These are phyloP conservation scores for Diutina scorzettiae DNA, from an alignment of 1,139 yeast genomes.

Conservation along the genomic window DNA sequence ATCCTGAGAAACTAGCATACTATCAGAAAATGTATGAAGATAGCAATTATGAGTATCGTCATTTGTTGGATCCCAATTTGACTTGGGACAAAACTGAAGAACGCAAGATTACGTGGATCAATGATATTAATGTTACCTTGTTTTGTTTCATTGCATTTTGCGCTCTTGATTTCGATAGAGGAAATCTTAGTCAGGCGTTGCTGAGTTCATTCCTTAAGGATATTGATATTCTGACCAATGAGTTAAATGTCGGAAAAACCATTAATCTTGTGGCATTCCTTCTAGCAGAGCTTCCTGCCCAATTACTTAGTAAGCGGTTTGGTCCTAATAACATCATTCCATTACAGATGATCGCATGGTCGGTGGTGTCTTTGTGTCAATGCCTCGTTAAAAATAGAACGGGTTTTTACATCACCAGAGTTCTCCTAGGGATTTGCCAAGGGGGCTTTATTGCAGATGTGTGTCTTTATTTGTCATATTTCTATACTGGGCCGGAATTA, in stretches of 20 bases:
- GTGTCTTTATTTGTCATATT: slow-evolving; percentile 2
- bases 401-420: slow-evolving; percentile 1
- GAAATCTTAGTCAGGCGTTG: slow-evolving; percentile 19
- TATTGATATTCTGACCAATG: slow-evolving; percentile 18
- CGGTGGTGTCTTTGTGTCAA: not conserved
- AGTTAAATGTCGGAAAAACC: slow-evolving; percentile 20
- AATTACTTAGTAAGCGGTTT: slow-evolving; percentile 19
- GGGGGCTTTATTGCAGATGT: slow-evolving; percentile 6
- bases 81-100: slow-evolving; percentile 26
- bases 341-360: slow-evolving; percentile 4
- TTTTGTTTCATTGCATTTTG: slow-evolving; percentile 21
- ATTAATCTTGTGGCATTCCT: slow-evolving; percentile 22
- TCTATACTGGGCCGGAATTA: slow-evolving; percentile 1
- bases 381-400: not conserved
- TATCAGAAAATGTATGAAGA: slow-evolving; percentile 20
- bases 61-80: slow-evolving; percentile 22
- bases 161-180: slow-evolving; percentile 22
- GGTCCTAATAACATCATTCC: slow-evolving; percentile 11
- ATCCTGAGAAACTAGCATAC: slow-evolving; percentile 19
- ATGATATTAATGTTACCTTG: slow-evolving; percentile 20
- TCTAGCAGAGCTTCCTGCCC: slow-evolving; percentile 22
- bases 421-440: not conserved
- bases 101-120: slow-evolving; percentile 16
- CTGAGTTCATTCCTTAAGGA: slow-evolving; percentile 19
- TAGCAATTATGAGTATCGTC: slow-evolving; percentile 22